Percentiles rank a stretch among this genome's conserved stretches.
Evolutionary conservation across 441 rosid species (phyloP).

Genomic region (Populus trichocarpa): DNA sequence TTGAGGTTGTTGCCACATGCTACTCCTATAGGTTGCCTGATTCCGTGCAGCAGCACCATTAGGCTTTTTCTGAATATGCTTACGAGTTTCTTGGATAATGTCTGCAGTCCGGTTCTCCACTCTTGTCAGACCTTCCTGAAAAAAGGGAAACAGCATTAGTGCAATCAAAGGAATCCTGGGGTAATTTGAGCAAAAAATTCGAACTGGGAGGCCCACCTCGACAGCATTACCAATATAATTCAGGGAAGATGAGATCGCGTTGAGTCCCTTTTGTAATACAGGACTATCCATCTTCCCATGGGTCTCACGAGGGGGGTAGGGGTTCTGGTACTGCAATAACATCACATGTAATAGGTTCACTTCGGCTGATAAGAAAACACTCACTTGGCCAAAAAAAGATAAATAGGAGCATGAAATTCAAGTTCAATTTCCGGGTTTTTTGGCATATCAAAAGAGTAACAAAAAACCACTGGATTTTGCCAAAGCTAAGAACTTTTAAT

Average conservation of each 20-base stretch:
- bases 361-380: background rate
- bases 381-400: background rate
- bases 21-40: conserved; percentile 28
- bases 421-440: background rate
- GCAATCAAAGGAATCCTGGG: background rate
- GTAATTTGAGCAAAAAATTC: background rate
- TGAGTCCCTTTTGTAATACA: conserved; percentile 58
- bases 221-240: conserved; percentile 77
- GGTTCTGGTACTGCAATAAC: conserved; percentile 32
- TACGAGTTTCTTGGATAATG: conserved; percentile 74
- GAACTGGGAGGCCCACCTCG: conserved; percentile 42
- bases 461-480: background rate
- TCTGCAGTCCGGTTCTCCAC: conserved; percentile 70
- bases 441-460: background rate
- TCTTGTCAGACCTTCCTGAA: conserved; percentile 74
- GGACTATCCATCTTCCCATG: conserved; percentile 58
- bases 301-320: conserved; percentile 28
- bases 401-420: background rate
- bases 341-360: background rate
- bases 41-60: conserved; percentile 24
- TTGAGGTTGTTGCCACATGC: conserved; percentile 36
- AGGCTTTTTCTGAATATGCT: conserved; percentile 63
- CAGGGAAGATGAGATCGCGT: no score
- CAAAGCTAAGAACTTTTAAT: background rate
- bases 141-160: background rate